These are phyloP conservation scores for Chlamydomonas sp. DNA, from an alignment of 139 green algal species.

Conservation along the genomic window DNA sequence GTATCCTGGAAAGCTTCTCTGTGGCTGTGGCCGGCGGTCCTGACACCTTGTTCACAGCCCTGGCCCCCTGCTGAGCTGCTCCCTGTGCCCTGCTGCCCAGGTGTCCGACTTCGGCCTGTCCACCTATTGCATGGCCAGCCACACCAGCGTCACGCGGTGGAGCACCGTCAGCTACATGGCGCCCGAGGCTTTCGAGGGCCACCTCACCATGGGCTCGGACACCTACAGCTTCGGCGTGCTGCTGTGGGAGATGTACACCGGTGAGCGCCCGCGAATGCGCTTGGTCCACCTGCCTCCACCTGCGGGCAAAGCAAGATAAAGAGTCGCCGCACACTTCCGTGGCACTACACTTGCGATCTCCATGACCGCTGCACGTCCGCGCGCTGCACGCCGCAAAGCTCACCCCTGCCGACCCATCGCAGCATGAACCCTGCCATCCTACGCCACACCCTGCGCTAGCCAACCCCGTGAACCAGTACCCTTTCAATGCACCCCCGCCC, in stretches of 20 bases:
- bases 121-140: conserved; percentile 41
- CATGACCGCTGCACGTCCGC: too few relatives aligned
- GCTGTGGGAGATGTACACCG: conserved; percentile 44
- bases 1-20: too few relatives aligned
- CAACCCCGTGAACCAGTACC: too few relatives aligned
- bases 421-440: too few relatives aligned
- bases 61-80: background rate
- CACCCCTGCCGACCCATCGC: too few relatives aligned
- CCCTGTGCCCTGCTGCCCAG: background rate
- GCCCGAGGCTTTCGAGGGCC: conserved; percentile 37
- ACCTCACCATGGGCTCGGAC: conserved; percentile 39
- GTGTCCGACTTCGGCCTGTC: conserved; percentile 44
- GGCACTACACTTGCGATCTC: too few relatives aligned
- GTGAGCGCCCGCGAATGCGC: background rate
- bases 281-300: too few relatives aligned
- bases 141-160: conserved; percentile 39
- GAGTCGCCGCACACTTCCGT: too few relatives aligned
- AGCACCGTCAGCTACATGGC: conserved; percentile 43
- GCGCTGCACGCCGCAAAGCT: too few relatives aligned
- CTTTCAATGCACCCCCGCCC: background rate
- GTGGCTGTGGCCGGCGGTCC: too few relatives aligned
- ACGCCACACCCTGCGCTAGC: too few relatives aligned
- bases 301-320: too few relatives aligned
- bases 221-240: conserved; percentile 40
- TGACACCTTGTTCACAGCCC: background rate